A percentile compares a stretch with the other conserved stretches of the same genome.
These are phyloP conservation scores for Scleromitrula shiraiana DNA, from an alignment of 2,329 filamentous ascomycete species.

Conservation along the genomic window DNA sequence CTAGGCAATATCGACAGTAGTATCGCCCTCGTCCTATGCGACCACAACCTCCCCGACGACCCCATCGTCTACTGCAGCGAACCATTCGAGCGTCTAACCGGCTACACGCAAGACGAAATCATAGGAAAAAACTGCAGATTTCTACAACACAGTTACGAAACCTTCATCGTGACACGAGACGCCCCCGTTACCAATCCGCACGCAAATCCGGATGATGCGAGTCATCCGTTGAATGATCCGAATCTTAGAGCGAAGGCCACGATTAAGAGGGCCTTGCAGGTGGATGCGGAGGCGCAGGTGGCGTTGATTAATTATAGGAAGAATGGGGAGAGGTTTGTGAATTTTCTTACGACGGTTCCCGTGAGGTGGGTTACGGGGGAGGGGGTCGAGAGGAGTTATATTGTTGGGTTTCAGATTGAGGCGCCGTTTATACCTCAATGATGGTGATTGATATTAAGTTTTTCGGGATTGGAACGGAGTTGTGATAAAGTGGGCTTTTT, in stretches of 20 bases:
- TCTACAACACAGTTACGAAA: slow-evolving; percentile 69
- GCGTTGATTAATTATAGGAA: slow-evolving; percentile 91
- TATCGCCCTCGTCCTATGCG: slow-evolving; percentile 89
- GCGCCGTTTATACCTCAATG: neutral
- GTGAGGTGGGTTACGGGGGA: slow-evolving; percentile 59
- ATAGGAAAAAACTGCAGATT: slow-evolving; percentile 88
- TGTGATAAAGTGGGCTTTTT: too few relatives aligned
- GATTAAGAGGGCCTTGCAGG: slow-evolving; percentile 69
- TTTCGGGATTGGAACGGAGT: neutral
- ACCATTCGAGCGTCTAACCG: slow-evolving; percentile 84
- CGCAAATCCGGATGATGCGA: slow-evolving; percentile 42
- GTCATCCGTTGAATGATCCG: slow-evolving; percentile 38
- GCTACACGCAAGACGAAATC: slow-evolving; percentile 81
- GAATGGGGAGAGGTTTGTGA: slow-evolving; percentile 87
- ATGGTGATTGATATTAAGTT: neutral
- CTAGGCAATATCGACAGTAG: slow-evolving; percentile 88
- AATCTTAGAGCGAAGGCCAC: slow-evolving; percentile 76
- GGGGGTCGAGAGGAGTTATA: slow-evolving; percentile 13
- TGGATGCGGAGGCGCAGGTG: slow-evolving; percentile 71
- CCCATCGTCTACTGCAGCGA: slow-evolving; percentile 94
- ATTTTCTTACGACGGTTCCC: slow-evolving; percentile 88
- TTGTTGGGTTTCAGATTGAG: slow-evolving; percentile 22
- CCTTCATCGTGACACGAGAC: slow-evolving; percentile 30
- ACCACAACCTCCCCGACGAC: slow-evolving; percentile 78
- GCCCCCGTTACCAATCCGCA: neutral